Percentiles rank a stretch among this genome's conserved stretches.
Conservation (phyloP, 208 protist genomes). For the Leishmania guyanensis region DNA sequence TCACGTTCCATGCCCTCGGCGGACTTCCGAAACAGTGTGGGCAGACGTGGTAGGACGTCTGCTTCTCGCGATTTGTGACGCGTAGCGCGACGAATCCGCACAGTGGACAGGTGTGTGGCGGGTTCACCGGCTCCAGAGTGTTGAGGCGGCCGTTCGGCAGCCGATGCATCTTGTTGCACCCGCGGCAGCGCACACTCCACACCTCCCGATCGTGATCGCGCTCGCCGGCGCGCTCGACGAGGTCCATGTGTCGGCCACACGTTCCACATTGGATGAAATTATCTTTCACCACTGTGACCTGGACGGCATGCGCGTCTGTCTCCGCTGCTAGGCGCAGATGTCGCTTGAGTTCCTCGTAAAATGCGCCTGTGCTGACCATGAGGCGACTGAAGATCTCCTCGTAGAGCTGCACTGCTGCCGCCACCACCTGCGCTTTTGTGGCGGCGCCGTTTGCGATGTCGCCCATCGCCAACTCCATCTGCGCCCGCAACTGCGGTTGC, state of each 20-base stretch:
- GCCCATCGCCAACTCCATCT: conserved; percentile 94
- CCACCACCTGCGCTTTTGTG: conserved; percentile 84
- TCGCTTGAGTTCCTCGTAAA: conserved; percentile 56
- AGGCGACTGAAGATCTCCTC: conserved; percentile 79
- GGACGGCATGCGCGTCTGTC: background rate
- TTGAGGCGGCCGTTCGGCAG: conserved; percentile 66
- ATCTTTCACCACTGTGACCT: conserved; percentile 31
- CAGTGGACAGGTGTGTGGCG: conserved; percentile 54
- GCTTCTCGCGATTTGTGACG: conserved; percentile 70
- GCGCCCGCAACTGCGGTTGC: conserved; percentile 89
- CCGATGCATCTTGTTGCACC: conserved; percentile 49
- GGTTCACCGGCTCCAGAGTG: conserved; percentile 35
- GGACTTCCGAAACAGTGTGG: conserved; percentile 79
- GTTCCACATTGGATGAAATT: conserved; percentile 50
- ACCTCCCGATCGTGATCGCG: conserved; percentile 46
- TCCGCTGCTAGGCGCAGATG: conserved; percentile 33
- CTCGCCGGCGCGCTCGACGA: conserved; percentile 53
- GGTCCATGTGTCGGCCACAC: conserved; percentile 55
- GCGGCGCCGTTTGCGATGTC: conserved; percentile 78
- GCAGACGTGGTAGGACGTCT: conserved; percentile 78
- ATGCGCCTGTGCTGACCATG: conserved; percentile 34
- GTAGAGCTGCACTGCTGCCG: conserved; percentile 75
- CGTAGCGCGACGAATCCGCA: conserved; percentile 72
- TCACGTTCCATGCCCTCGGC: conserved; percentile 19
- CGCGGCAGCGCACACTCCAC: conserved; percentile 50